A percentile compares a stretch with the other conserved stretches of the same genome.
Conservation (phyloP, 345 rosid genomes). For the Syzygium jambos region DNA sequence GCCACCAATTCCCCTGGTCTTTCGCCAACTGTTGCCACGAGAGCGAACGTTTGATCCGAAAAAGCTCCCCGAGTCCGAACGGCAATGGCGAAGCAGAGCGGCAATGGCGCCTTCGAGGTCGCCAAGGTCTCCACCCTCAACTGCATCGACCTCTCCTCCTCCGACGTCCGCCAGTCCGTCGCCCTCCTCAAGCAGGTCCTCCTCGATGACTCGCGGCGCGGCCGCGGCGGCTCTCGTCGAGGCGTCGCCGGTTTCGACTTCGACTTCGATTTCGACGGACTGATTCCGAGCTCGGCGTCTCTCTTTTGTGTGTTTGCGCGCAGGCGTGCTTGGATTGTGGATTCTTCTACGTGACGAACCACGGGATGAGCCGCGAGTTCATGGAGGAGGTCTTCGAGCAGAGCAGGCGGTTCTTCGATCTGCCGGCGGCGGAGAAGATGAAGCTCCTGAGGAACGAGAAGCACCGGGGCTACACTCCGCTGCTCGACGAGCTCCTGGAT, state of each 20-base stretch:
- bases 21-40: background rate
- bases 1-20: background rate
- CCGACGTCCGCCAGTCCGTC: conserved; percentile 28
- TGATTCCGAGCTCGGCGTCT: background rate
- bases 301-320: no score
- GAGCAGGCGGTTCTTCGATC: conserved; percentile 48
- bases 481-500: conserved; percentile 60
- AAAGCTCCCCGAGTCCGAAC: background rate
- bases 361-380: conserved; percentile 60
- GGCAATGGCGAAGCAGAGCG: conserved; percentile 2
- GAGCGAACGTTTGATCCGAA: background rate
- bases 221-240: background rate
- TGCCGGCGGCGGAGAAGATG: conserved; percentile 59
- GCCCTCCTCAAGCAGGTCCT: conserved; percentile 50
- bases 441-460: conserved; percentile 61
- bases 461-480: conserved; percentile 70
- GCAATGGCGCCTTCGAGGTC: conserved; percentile 5
- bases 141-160: conserved; percentile 48
- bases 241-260: background rate
- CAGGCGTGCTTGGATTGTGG: conserved; percentile 83
- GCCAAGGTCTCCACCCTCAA: conserved; percentile 34
- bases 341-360: conserved; percentile 76
- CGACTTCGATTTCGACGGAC: background rate
- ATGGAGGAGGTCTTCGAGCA: conserved; percentile 52
- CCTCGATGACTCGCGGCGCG: background rate